phyloP scores from a whole-genome alignment of 176 grass and related monocot genomes.

The Areca catechu region DNA sequence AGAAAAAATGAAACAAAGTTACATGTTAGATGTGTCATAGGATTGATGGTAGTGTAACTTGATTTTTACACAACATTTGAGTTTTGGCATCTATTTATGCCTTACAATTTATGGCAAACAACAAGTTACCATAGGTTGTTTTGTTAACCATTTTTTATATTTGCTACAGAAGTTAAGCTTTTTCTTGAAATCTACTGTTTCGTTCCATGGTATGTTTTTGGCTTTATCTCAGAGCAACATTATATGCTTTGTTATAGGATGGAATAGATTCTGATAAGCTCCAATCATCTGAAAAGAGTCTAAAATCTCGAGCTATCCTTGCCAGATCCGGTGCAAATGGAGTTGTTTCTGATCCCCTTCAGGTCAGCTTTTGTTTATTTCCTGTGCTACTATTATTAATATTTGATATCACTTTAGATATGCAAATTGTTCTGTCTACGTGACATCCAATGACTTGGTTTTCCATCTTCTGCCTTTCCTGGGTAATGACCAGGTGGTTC shows the following conservation, averaged over 20 bases:
- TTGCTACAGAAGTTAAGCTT: no score
- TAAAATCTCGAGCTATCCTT: conserved; percentile 57
- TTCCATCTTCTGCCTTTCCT: conserved; percentile 4
- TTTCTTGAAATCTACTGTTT: no score
- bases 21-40: no score
- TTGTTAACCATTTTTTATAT: no score
- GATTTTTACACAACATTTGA: no score
- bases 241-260: conserved; percentile 34
- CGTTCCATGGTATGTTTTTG: no score
- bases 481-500: conserved; percentile 27
- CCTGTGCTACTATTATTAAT: conserved; percentile 4
- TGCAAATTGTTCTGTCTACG: no score
- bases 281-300: conserved; percentile 40
- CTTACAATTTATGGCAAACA: no score
- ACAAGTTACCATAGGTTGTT: no score
- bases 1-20: no score
- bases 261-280: conserved; percentile 42
- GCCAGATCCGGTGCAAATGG: conserved; percentile 46
- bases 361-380: conserved; percentile 10
- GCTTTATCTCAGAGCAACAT: neutral
- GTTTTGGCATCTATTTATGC: no score
- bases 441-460: neutral
- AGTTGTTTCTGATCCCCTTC: conserved; percentile 32
- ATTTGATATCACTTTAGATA: neutral
- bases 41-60: no score